Conservation (phyloP, 2,329 filamentous ascomycete species). For the Phialemoniopsis sp. region DNA sequence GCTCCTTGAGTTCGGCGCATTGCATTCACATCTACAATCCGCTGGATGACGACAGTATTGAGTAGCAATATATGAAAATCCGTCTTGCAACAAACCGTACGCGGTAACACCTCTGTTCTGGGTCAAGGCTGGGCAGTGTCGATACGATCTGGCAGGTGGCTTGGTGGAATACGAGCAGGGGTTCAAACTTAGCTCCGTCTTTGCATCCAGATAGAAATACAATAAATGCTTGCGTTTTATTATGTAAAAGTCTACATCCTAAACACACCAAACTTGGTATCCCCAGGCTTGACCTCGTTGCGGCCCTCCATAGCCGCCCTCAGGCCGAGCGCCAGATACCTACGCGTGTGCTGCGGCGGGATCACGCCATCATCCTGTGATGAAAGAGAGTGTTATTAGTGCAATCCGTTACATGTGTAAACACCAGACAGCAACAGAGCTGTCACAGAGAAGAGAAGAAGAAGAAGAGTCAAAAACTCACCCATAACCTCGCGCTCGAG, state of each 20-base stretch:
- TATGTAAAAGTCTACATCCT: slow-evolving; percentile 72
- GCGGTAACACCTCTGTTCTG: too few relatives aligned
- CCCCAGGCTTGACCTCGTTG: slow-evolving; percentile 54
- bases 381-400: too few relatives aligned
- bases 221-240: too few relatives aligned
- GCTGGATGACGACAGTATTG: too few relatives aligned
- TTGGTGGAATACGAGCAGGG: too few relatives aligned
- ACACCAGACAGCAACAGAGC: not conserved
- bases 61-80: too few relatives aligned
- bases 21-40: too few relatives aligned
- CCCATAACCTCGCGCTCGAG: slow-evolving; percentile 87
- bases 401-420: not conserved
- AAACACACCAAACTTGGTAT: slow-evolving; percentile 75
- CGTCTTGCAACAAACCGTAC: too few relatives aligned
- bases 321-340: slow-evolving; percentile 69
- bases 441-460: slow-evolving; percentile 2
- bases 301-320: slow-evolving; percentile 67
- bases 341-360: slow-evolving; percentile 69
- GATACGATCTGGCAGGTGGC: too few relatives aligned
- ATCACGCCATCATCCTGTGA: slow-evolving; percentile 72
- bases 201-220: not conserved
- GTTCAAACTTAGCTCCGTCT: too few relatives aligned
- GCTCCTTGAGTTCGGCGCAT: too few relatives aligned
- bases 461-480: slow-evolving; percentile 28
- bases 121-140: too few relatives aligned